Base-by-base conservation (phyloP, 805 yeast genomes). In the Kodamaea kaohsiungensis region DNA sequence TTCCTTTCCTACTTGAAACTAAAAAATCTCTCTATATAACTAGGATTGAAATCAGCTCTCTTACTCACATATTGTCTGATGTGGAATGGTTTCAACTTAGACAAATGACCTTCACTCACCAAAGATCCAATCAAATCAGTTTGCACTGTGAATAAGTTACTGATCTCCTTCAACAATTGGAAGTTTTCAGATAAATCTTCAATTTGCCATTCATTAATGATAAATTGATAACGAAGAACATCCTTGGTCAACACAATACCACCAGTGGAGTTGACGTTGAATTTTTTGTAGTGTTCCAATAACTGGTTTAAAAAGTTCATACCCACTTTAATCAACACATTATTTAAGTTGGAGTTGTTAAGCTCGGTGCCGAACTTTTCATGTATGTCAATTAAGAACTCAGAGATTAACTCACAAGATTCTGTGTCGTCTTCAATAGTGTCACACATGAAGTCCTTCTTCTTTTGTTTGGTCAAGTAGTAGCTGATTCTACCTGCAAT, bases 161-260 rank as follows among this genome's bases (percentile, higher is more conserved):
- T 91, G 56, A 92, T 81, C 60, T 91, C 97, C 65, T 91, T 82
- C 57, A 92, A 72, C 10, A 90, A 78, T 49, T 83, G 84, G 71
- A 89, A 87, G 54, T 80, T 79, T 35, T 85, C 88, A 3, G 84
- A 73, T 27, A 89, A 70, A 43, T 81, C 84, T 1, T 79, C 77
- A 13, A 88, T 76, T 7, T 76, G 72, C 93, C 95, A 90, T 43
- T 77, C 78, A 53, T 86, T 90, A 43, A 88, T 78, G 12, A 82
- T 76, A 13, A 81, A 76, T 66, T 90, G 93, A 64, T 87, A 89
- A 46, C 88, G 82, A 39, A 88, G 87, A 7, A 89, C 84, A 69
- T 92, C 98, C 62, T 87, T 88, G 0, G 96, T 89, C 12, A 90
- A 80, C 12, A 88, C 83, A 56, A 87, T 78, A 30, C 96, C 97